A percentile compares a stretch with the other conserved stretches of the same genome.
phyloP scores from a whole-genome alignment of 768 basidiomycete genomes.

The Saitozyma podzolica region DNA sequence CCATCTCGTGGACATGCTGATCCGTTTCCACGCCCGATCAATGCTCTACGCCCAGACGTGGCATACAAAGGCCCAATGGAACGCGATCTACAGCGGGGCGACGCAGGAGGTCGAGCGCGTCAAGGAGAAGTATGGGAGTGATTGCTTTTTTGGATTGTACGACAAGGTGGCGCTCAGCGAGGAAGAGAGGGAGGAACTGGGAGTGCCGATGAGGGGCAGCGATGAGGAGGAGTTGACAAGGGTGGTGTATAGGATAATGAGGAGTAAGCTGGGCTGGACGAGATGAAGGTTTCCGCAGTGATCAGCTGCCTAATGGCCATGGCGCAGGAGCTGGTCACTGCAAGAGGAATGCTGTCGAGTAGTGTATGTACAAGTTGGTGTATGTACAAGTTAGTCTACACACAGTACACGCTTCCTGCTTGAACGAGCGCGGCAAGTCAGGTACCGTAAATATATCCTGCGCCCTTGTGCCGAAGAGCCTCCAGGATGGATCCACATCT shows the following conservation, averaged over 20 bases:
- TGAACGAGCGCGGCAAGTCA: too few relatives aligned
- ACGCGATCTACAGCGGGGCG: slow-evolving; percentile 15
- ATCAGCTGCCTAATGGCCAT: too few relatives aligned
- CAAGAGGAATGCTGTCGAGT: too few relatives aligned
- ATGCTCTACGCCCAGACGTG: slow-evolving; percentile 26
- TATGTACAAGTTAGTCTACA: too few relatives aligned
- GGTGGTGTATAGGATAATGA: slow-evolving; percentile 11
- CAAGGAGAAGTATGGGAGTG: slow-evolving; percentile 6
- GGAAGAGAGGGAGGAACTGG: slow-evolving; percentile 14
- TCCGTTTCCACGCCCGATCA: slow-evolving; percentile 10
- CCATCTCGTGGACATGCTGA: slow-evolving; percentile 12
- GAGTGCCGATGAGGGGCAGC: slow-evolving; percentile 7
- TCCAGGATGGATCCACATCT: too few relatives aligned
- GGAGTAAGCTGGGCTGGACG: not conserved
- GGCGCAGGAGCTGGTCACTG: too few relatives aligned
- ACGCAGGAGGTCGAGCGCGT: slow-evolving; percentile 6
- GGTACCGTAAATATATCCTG: too few relatives aligned
- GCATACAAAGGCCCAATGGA: slow-evolving; percentile 17
- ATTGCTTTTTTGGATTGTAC: slow-evolving; percentile 15
- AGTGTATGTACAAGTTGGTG: too few relatives aligned
- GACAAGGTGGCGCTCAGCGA: slow-evolving; percentile 17
- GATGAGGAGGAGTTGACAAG: slow-evolving; percentile 11
- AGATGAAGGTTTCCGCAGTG: too few relatives aligned
- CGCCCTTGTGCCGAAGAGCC: too few relatives aligned
- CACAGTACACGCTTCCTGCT: too few relatives aligned